Evolutionary conservation across 2,329 filamentous ascomycete genomes (phyloP), one percentile per base, ranked within the genome.

Genomic region (Fusarium austroafricanum): DNA sequence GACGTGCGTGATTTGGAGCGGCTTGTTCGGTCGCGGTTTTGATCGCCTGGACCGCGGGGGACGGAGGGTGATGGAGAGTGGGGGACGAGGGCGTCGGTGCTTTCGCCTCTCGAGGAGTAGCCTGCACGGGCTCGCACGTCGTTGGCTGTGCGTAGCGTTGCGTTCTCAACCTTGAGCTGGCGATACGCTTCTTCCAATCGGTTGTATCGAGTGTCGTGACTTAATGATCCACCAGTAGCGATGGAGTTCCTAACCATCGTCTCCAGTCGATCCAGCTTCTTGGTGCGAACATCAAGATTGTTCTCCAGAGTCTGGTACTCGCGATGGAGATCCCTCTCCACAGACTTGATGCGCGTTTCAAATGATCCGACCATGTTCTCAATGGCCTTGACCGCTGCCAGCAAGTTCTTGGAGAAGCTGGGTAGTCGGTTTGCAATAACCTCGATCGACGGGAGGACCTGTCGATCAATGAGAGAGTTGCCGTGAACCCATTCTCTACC

Each of bases 401-500:
- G 80, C 26, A 99, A 85, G 76, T 97, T 98, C 78, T 94, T 93
- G 75, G 91, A 92, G 80, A 98, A 98, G 2, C 92, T 92, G 0
- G 92, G 90, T 6, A 98, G 85, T 79, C 96, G 93, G 49, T 90
- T 94, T 2, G 90, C 89, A 64, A 99, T 92, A 15, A 94, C 90
- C 74, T 97, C 95, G 33, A 96, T 85, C 14, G 91, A 93, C 1
- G 94, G 93, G 9, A 97, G 82, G 2, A 87, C 88, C 61, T 95
- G 92, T 20, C 94, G 93, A 73, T 96, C 95, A 75, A 98, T 92
- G 23, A 97, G 87, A 57, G 91, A 91, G 78, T 98, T 94, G 73
- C 91, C 89, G 77, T 97, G 92, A 6, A 92, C 89, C 95, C 96
- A 99, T 75, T 98, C 96, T 0, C 89, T 87, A 12, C 96, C 96